Evolutionary conservation across 2,329 filamentous ascomycete species (phyloP).

Genomic region (Eutypella sp.): DNA sequence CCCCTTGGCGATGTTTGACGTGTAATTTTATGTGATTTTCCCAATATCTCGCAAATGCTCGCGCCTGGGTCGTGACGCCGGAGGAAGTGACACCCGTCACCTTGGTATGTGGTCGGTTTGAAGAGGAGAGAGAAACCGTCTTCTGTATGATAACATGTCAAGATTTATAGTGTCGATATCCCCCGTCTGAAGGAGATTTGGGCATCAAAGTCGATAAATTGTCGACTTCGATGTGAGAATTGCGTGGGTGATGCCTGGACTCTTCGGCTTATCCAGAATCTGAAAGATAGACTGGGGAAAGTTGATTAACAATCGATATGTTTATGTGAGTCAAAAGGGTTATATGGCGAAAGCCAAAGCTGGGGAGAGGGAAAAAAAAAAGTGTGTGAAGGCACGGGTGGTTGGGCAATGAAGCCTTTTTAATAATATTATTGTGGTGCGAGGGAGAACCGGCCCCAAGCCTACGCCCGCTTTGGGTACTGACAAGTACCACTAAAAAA

Average conservation of each 20-base stretch:
- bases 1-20: conserved; percentile 10
- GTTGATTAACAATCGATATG: conserved; percentile 1
- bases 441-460: background rate
- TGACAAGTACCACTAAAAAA: background rate
- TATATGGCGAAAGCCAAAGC: conserved; percentile 28
- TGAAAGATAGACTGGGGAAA: conserved; percentile 11
- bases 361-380: conserved; percentile 12
- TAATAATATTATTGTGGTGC: conserved; percentile 17
- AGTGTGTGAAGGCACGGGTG: conserved; percentile 8
- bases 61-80: conserved; percentile 44
- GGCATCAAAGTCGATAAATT: conserved; percentile 33
- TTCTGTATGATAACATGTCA: conserved; percentile 55
- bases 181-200: conserved; percentile 26
- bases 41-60: conserved; percentile 11
- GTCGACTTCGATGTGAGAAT: conserved; percentile 28
- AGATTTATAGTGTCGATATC: conserved; percentile 34
- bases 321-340: conserved; percentile 16
- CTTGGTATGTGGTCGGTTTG: conserved; percentile 58
- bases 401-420: conserved; percentile 22
- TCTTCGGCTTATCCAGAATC: conserved; percentile 30
- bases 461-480: conserved; percentile 1
- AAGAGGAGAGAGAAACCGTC: conserved; percentile 49
- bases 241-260: conserved; percentile 35
- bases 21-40: conserved; percentile 5
- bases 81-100: conserved; percentile 49